These are phyloP conservation scores for Cucurbitaria berberidis DNA, from an alignment of 2,329 filamentous ascomycete genomes.

Conservation along the genomic window DNA sequence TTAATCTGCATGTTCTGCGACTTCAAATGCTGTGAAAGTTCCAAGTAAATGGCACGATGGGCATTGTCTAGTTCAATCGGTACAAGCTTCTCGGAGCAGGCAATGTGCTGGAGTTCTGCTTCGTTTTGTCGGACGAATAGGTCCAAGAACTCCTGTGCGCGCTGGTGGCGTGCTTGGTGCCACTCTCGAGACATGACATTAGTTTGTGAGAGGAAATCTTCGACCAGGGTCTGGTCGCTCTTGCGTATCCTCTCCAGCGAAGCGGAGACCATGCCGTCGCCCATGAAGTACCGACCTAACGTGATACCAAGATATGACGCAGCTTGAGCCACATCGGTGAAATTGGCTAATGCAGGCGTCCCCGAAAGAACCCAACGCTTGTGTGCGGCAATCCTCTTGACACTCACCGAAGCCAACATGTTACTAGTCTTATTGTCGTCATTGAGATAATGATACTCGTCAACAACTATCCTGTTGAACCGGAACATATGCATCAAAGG, in stretches of 20 bases:
- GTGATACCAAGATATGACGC: conserved; percentile 62
- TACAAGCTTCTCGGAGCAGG: conserved; percentile 52
- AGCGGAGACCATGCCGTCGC: conserved; percentile 52
- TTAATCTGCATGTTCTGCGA: conserved; percentile 57
- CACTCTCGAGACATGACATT: conserved; percentile 58
- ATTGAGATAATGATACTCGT: conserved; percentile 68
- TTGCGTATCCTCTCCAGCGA: conserved; percentile 52
- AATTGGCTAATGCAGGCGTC: conserved; percentile 64
- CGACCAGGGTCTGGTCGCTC: conserved; percentile 51
- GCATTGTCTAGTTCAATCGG: conserved; percentile 53
- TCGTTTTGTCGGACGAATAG: conserved; percentile 56
- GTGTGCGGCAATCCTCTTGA: conserved; percentile 56
- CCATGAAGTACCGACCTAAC: conserved; percentile 61
- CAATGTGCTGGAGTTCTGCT: conserved; percentile 45
- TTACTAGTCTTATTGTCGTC: conserved; percentile 41
- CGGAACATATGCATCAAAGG: conserved; percentile 64
- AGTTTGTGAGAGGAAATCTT: conserved; percentile 62
- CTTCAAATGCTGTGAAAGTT: conserved; percentile 61
- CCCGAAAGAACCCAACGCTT: conserved; percentile 69
- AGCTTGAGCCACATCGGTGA: conserved; percentile 65
- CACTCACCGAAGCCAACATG: conserved; percentile 37
- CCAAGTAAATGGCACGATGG: conserved; percentile 61
- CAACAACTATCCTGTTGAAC: conserved; percentile 66
- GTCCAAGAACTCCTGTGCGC: conserved; percentile 63
- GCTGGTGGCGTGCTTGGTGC: conserved; percentile 58